Base-by-base conservation (phyloP, 305 asterid species). In the Plantago coronopus region DNA sequence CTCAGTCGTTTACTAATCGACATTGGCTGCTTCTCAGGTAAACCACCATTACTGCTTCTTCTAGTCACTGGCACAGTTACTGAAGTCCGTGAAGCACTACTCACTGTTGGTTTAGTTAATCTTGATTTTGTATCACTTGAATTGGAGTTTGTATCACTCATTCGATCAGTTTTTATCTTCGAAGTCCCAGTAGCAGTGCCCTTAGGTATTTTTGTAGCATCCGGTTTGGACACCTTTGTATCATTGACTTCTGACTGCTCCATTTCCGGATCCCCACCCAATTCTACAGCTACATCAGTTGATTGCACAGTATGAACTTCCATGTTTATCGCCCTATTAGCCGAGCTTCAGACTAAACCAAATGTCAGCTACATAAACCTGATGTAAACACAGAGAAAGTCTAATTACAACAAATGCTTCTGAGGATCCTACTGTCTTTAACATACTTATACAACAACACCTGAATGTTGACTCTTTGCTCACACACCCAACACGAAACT, bases 11-110 rank as follows among this genome's bases (percentile, higher is more conserved):
- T 85, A 31, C 83, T 72, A 40, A 79, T 66, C 11, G 76, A 31
- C 29, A 69, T 71, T 40, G 83, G 77, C 74, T 88, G 87, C 68
- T 85, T 93, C 62, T 83, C 91, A 22, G 93, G 91, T 51, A 87
- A 74, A 58, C 88, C 82, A 40, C 85, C 97, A 16, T 88, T 93
- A 83, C 95, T 93, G 76, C 77, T 87, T 82, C 95, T 78, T 81
- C 99, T 82, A 62, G 79, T 58, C 54, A 20, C 79, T 40, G 91
- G 83, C 57, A 67, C 68, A 49, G 84, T 34, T 73, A 83, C 85
- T 15, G 82, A 80, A 66, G 74, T 73, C 45, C 91, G 84, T 17
- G 76, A 79, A 44, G 88, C 72, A 56, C 97, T 84, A 50, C 94
- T 85, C 57, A 71, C 19, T 43, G 97, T 84, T 48, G 98, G 87